Percentiles rank a stretch among this genome's conserved stretches.
Evolutionary conservation across 106 monocot species (phyloP).

Genomic region (Phalaenopsis equestris): DNA sequence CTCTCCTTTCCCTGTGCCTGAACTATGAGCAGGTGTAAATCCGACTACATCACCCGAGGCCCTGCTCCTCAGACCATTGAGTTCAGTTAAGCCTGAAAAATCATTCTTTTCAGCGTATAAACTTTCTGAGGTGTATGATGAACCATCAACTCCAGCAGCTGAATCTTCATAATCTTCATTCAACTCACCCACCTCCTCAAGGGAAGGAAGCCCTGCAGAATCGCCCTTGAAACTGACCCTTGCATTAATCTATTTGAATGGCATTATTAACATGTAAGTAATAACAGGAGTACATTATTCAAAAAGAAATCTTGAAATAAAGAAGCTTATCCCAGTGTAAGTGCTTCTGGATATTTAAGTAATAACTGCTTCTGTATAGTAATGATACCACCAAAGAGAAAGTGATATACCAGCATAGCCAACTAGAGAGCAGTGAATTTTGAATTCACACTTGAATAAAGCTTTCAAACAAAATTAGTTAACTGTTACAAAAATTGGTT

Average conservation of each 20-base stretch:
- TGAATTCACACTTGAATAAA: neutral
- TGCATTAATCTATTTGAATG: slow-evolving; percentile 43
- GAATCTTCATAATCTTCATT: slow-evolving; percentile 55
- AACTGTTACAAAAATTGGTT: neutral
- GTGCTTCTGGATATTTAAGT: neutral
- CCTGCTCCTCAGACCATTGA: slow-evolving; percentile 28
- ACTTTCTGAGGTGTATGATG: slow-evolving; percentile 76
- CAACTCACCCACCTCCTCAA: slow-evolving; percentile 39
- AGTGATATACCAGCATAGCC: neutral
- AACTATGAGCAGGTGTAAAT: slow-evolving; percentile 24
- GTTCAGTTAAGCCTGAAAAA: slow-evolving; percentile 28
- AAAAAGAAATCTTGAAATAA: neutral
- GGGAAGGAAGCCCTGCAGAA: slow-evolving; percentile 24
- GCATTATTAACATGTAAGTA: slow-evolving; percentile 8
- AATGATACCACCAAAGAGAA: neutral
- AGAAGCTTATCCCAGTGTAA: neutral
- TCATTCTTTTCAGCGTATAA: slow-evolving; percentile 75
- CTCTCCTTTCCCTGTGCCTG: slow-evolving; percentile 27
- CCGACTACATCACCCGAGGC: slow-evolving; percentile 21
- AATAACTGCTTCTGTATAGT: neutral
- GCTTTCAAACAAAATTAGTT: neutral
- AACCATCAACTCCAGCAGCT: slow-evolving; percentile 48
- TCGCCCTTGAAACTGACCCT: slow-evolving; percentile 46
- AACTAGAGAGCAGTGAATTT: neutral
- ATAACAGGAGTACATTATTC: neutral